phyloP scores from a whole-genome alignment of 352 stramenopile genomes.

The Elongisporangium prolatum region DNA sequence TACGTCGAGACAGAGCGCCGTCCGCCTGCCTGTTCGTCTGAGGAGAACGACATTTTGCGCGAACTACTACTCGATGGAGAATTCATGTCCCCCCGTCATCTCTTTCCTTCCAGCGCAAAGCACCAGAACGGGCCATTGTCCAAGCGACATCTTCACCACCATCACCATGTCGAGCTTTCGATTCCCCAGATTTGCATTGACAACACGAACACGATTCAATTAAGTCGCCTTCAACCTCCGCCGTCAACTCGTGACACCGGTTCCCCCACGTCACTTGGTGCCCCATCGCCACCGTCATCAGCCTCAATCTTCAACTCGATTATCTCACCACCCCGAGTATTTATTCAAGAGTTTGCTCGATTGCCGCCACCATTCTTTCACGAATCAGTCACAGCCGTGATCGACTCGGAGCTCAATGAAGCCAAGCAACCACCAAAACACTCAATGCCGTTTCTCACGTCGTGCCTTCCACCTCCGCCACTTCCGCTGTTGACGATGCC shows the following conservation, averaged over 20 bases:
- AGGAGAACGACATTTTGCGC: slow-evolving; percentile 74
- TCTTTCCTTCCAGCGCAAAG: slow-evolving; percentile 43
- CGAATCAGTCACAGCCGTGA: slow-evolving; percentile 18
- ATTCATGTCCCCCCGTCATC: slow-evolving; percentile 56
- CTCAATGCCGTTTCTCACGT: slow-evolving; percentile 35
- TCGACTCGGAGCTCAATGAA: slow-evolving; percentile 22
- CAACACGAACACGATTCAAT: slow-evolving; percentile 48
- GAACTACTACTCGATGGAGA: slow-evolving; percentile 69
- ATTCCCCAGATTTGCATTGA: slow-evolving; percentile 73
- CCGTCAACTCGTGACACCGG: slow-evolving; percentile 33
- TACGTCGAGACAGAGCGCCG: slow-evolving; percentile 66
- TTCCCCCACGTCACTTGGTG: slow-evolving; percentile 29
- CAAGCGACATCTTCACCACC: slow-evolving; percentile 44
- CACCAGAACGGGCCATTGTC: slow-evolving; percentile 20
- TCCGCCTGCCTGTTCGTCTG: slow-evolving; percentile 27
- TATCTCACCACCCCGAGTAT: slow-evolving; percentile 65
- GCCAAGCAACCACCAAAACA: slow-evolving; percentile 13
- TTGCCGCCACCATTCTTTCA: slow-evolving; percentile 62
- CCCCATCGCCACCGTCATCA: slow-evolving; percentile 18
- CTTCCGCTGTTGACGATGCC: slow-evolving; percentile 74
- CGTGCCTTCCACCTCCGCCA: slow-evolving; percentile 48
- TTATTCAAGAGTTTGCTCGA: slow-evolving; percentile 72
- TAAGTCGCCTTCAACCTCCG: slow-evolving; percentile 54
- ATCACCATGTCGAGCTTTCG: slow-evolving; percentile 57
- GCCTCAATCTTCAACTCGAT: slow-evolving; percentile 49